These are phyloP conservation scores for Penicillium frequentans DNA, from an alignment of 2,329 filamentous ascomycete species.

Conservation along the genomic window DNA sequence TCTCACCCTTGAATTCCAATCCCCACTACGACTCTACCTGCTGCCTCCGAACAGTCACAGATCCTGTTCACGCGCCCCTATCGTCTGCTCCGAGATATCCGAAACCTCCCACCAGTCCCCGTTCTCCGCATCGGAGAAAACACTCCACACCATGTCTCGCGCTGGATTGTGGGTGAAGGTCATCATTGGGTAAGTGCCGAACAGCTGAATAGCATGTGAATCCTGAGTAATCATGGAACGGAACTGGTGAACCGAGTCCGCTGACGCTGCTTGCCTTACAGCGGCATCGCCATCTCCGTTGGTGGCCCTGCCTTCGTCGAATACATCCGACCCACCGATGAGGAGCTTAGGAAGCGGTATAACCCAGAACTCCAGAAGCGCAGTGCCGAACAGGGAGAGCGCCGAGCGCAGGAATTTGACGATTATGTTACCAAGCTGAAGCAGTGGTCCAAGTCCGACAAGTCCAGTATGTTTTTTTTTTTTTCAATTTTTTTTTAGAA, in stretches of 20 bases:
- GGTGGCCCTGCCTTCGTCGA: conserved; percentile 83
- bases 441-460: conserved; percentile 86
- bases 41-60: not conserved
- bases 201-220: not conserved
- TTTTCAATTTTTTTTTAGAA: no score
- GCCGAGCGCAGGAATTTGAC: conserved; percentile 82
- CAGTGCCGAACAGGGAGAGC: conserved; percentile 74
- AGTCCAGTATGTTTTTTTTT: conserved; percentile 67
- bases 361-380: conserved; percentile 92
- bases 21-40: not conserved
- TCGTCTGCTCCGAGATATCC: not conserved
- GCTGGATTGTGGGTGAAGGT: conserved; percentile 64
- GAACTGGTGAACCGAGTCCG: not conserved
- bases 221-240: not conserved
- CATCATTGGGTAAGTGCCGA: conserved; percentile 60
- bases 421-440: conserved; percentile 82
- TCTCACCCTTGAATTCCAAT: conserved; percentile 3
- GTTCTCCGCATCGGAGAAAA: not conserved
- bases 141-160: conserved; percentile 41
- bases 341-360: conserved; percentile 86
- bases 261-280: conserved; percentile 37
- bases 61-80: not conserved
- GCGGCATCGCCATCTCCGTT: conserved; percentile 69
- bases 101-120: not conserved
- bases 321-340: conserved; percentile 73